These are phyloP conservation scores for Sherardia arvensis DNA, from an alignment of 257 asterid genomes.

Conservation along the genomic window DNA sequence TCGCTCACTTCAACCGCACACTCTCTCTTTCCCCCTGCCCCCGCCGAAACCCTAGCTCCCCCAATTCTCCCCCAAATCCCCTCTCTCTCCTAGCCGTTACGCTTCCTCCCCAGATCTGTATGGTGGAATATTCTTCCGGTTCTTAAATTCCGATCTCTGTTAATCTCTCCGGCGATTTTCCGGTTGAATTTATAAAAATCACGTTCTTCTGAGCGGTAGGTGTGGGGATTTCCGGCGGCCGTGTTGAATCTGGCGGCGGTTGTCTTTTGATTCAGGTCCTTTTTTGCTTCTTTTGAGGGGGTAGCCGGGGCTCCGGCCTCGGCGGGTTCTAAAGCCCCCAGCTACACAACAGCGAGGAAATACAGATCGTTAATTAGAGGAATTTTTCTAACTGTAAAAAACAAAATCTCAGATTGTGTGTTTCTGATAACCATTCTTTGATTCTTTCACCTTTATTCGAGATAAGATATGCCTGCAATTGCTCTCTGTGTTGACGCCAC, in stretches of 20 bases:
- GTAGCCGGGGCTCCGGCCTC: constrained; percentile 99
- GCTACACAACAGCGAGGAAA: constrained; percentile 34
- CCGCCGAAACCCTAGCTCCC: constrained; percentile 8
- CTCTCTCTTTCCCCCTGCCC: neutral
- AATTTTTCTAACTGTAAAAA: constrained; percentile 15
- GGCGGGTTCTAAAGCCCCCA: constrained; percentile 99
- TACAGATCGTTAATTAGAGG: neutral
- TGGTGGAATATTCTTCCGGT: constrained; percentile 39
- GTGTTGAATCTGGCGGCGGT: constrained; percentile 34
- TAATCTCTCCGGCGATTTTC: too few species aligned
- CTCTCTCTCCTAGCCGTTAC: constrained; percentile 25
- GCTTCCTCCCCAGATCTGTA: constrained; percentile 46
- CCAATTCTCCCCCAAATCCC: neutral
- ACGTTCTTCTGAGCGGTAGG: constrained; percentile 82
- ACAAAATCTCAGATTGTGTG: neutral
- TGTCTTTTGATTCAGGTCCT: constrained; percentile 55
- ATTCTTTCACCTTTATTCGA: constrained; percentile 25
- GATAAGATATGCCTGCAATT: constrained; percentile 58
- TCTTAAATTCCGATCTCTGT: constrained; percentile 22
- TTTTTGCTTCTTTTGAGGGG: constrained; percentile 98
- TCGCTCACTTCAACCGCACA: constrained; percentile 48
- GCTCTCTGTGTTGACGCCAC: constrained; percentile 73
- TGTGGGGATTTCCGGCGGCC: constrained; percentile 71
- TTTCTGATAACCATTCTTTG: constrained; percentile 26
- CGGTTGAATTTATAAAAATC: neutral